Base-by-base conservation (phyloP, 148 eudicot species). In the Fagopyrum homotropicum region DNA sequence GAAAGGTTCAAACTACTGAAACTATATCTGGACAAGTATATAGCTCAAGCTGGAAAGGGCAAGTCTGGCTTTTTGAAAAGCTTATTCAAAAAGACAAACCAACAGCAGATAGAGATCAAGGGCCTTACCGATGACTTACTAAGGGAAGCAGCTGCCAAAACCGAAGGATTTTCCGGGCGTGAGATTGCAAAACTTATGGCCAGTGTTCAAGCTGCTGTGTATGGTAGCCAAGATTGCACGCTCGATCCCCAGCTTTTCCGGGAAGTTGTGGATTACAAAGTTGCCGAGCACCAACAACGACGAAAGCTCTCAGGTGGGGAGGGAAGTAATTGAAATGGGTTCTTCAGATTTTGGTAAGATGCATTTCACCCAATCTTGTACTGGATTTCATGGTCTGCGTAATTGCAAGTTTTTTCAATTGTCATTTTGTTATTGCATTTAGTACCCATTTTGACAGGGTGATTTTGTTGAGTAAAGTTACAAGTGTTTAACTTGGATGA, bases 141-240 rank as follows among this genome's bases (percentile, higher is more conserved):
- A 17, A 88, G 70, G 81, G 99, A 96, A 80, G 98, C 97, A 74
- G 99, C 98, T 5, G 84, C 89, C 29, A 96, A 86, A 82, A 89
- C 93, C 0, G 93, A 92, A 16, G 98, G 98, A 29, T 96, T 96
- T 75, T 96, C 99, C 0, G 99, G 99, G 46, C 91, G 99, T 81
- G 99, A 96, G 85, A 89, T 96, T 52, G 99, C 99, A 10, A 96
- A 96, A 86, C 83, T 96, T 52, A 89, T 96, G 99, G 99, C 99
- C 8, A 83, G 99, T 74, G 94, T 96, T 75, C 99, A 96, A 83
- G 99, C 98, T 15, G 93, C 99, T 69, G 97, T 96, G 10, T 96
- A 96, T 71, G 99, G 99, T 29, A 96, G 98, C 72, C 89, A 89
- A 80, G 81, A 85, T 61, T 96, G 98, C 74, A 83, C 89, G 35